phyloP scores from a whole-genome alignment of 2,329 filamentous ascomycete genomes.

The Epicoccum sorghinum region DNA sequence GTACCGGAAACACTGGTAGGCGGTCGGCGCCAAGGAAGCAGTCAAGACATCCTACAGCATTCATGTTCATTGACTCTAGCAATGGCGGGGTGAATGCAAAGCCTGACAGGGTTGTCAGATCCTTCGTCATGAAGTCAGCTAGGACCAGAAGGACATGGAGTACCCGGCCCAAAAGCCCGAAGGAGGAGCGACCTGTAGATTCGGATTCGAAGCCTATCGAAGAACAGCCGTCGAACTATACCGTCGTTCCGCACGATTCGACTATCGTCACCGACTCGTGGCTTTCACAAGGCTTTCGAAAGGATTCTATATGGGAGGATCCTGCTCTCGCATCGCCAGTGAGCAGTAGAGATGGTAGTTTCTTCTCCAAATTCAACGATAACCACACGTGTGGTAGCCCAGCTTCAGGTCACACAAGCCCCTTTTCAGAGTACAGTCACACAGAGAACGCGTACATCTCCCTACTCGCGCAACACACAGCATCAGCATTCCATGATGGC shows the following conservation, averaged over 20 bases:
- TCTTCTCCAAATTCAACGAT: conserved; percentile 18
- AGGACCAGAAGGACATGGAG: conserved; percentile 41
- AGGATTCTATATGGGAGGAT: conserved; percentile 14
- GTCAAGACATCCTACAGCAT: conserved; percentile 29
- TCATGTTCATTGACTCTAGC: conserved; percentile 46
- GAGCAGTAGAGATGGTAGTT: conserved; percentile 25
- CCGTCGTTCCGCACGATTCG: not conserved
- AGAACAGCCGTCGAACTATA: not conserved
- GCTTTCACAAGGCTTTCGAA: not conserved
- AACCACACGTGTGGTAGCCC: conserved; percentile 22
- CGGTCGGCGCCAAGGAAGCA: conserved; percentile 9
- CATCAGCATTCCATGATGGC: conserved; percentile 13
- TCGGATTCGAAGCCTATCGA: not conserved
- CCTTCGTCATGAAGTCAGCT: conserved; percentile 47
- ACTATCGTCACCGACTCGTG: not conserved
- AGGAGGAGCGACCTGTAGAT: conserved; percentile 12
- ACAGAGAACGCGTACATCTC: conserved; percentile 20
- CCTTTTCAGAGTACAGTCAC: conserved; percentile 21
- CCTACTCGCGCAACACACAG: conserved; percentile 1
- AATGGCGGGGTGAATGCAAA: conserved; percentile 38
- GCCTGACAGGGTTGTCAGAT: conserved; percentile 39
- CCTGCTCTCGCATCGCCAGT: conserved; percentile 21
- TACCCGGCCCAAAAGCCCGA: conserved; percentile 35
- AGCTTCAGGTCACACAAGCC: conserved; percentile 20
- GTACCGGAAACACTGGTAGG: not conserved